Evolutionary conservation across 2,329 filamentous ascomycete genomes (phyloP).

Genomic region (Aspergillus persii): DNA sequence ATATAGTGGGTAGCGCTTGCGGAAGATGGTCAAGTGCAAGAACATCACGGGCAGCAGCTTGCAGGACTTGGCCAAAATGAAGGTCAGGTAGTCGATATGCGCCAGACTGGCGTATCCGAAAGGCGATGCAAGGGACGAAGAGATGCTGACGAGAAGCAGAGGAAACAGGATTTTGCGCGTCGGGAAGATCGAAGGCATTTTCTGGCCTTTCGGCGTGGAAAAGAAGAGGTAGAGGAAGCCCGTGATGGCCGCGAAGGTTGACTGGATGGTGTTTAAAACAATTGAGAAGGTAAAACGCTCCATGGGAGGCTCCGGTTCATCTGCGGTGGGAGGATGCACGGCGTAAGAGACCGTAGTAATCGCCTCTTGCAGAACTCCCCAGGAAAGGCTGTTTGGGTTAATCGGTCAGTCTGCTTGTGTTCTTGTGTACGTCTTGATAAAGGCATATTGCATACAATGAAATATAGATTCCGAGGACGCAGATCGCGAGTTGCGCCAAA

Average conservation of each 20-base stretch:
- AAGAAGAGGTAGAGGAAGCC: constrained; percentile 76
- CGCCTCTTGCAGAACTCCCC: constrained; percentile 95
- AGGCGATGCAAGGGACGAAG: constrained; percentile 83
- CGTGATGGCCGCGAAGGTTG: constrained; percentile 77
- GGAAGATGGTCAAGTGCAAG: constrained; percentile 88
- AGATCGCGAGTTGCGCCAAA: constrained; percentile 73
- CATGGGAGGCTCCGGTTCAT: constrained; percentile 35
- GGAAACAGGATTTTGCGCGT: constrained; percentile 70
- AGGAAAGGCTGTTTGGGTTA: constrained; percentile 67
- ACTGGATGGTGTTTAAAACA: constrained; percentile 95
- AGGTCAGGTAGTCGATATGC: constrained; percentile 97
- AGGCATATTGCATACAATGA: constrained; percentile 67
- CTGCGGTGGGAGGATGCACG: constrained; percentile 50
- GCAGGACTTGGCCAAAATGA: constrained; percentile 95
- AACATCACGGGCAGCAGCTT: constrained; percentile 99
- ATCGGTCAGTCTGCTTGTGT: constrained; percentile 2
- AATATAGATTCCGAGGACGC: constrained; percentile 92
- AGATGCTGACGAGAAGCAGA: constrained; percentile 80
- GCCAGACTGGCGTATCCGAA: constrained; percentile 91
- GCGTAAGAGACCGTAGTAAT: constrained; percentile 91
- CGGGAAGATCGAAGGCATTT: constrained; percentile 65
- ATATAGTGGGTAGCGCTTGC: constrained; percentile 84
- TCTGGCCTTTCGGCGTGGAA: constrained; percentile 56
- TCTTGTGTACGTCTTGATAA: neutral
- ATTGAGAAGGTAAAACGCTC: constrained; percentile 91